Evolutionary conservation across 768 basidiomycete genomes (phyloP), one percentile per base, ranked within the genome.

Genomic region (Scleroderma bovista): DNA sequence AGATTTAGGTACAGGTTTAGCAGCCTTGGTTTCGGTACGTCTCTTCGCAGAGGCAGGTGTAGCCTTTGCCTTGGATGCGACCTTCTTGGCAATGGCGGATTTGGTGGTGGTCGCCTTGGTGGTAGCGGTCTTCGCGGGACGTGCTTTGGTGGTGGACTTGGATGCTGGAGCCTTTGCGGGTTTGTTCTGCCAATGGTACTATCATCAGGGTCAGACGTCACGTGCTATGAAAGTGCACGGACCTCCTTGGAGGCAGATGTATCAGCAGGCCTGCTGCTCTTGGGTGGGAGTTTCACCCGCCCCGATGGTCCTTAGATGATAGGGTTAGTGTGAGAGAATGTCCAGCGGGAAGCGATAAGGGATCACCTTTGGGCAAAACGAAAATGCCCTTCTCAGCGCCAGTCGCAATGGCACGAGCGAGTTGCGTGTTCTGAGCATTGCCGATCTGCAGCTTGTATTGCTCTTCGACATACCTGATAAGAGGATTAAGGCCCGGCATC

Each of bases 331-430:
- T 47, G 8, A 42, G 32, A 38, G 45, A 36, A 46, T 13, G 44
- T 41, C 12, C 26, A 48, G 29, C 32, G 19, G 41, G 19, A 40
- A 43, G 12, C 15, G 48, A 50, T 19, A 46, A 48, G 19, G 19
- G 54, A 54, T 59, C 62, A 84, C 93, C 94, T 76, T 94, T 95
- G 59, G 93, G 94, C 33, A 95, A 76, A 23, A 81, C 72, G 67
- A 98, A 94, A 56, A 85, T 72, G 47, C 83, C 82, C 67, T 88
- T 90, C 62, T 93, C 87, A 32, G 79, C 81, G 48, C 94, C 93
- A n/a, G 76, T 71, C 47, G 79, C 72, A 63, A 98, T 85, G 48
- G 93, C 92, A 57, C 77, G 83, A 52, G 84, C 79, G 59, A 97
- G 78, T 70, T 89, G 85, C 40, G 78, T 81, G 60, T 73, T 78